Conservation (phyloP, 257 asterid species). For the Dorcoceras hygrometricum region DNA sequence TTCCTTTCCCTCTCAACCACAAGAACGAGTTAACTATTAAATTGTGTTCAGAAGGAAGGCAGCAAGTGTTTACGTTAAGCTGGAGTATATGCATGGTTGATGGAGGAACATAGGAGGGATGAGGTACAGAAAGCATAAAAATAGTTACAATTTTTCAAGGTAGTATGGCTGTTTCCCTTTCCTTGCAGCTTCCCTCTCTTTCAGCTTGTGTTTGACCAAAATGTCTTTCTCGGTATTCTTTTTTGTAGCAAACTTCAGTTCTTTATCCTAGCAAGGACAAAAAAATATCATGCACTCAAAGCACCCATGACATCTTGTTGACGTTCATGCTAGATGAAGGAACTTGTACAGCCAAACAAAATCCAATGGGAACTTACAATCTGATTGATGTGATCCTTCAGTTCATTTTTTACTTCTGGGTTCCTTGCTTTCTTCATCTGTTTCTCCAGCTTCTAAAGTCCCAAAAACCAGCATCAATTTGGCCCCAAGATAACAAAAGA, state of each 20-base stretch:
- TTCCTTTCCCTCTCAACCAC: neutral
- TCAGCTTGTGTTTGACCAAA: slow-evolving; percentile 81
- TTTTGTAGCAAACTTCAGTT: slow-evolving; percentile 60
- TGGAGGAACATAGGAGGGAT: neutral
- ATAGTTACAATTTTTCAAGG: slow-evolving; percentile 60
- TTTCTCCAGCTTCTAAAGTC: slow-evolving; percentile 56
- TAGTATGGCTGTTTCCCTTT: slow-evolving; percentile 88
- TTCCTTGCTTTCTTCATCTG: slow-evolving; percentile 63
- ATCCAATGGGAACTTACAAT: slow-evolving; percentile 52
- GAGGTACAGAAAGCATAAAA: slow-evolving; percentile 13
- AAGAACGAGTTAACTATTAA: neutral
- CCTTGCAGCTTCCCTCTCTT: slow-evolving; percentile 93
- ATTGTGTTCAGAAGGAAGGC: neutral
- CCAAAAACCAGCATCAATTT: slow-evolving; percentile 25
- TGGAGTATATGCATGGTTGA: neutral
- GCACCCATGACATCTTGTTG: slow-evolving; percentile 7
- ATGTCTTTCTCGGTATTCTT: slow-evolving; percentile 68
- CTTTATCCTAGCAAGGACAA: slow-evolving; percentile 48
- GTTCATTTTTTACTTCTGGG: slow-evolving; percentile 47
- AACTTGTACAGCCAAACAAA: slow-evolving; percentile 11
- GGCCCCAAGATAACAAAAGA: slow-evolving; percentile 10
- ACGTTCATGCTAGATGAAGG: neutral
- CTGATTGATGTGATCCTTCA: slow-evolving; percentile 45
- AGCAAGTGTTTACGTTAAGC: neutral
- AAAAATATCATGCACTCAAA: neutral